Percentiles rank a stretch among this genome's conserved stretches.
Evolutionary conservation across 768 basidiomycete species (phyloP).

Genomic region (Royoungia palumana): DNA sequence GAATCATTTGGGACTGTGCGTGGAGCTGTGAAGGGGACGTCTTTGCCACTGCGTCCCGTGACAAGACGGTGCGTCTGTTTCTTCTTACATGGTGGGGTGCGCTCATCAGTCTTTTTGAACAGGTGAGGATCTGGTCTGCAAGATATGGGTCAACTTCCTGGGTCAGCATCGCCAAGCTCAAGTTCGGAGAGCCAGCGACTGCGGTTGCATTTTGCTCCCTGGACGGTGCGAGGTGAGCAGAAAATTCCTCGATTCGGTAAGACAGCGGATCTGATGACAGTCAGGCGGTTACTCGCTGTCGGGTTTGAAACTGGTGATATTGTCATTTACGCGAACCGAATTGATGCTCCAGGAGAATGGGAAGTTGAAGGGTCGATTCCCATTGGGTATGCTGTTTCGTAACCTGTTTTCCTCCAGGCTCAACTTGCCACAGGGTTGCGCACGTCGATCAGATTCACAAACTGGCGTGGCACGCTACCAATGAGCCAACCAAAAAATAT

Average conservation of each 20-base stretch:
- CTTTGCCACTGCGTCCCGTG: slow-evolving; percentile 92
- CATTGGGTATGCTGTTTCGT: slow-evolving; percentile 43
- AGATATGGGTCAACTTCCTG: slow-evolving; percentile 43
- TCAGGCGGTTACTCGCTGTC: slow-evolving; percentile 64
- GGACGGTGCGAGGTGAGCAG: slow-evolving; percentile 39
- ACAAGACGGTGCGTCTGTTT: slow-evolving; percentile 70
- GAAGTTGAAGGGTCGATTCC: slow-evolving; percentile 42
- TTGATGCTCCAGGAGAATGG: slow-evolving; percentile 42
- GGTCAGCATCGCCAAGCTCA: slow-evolving; percentile 58
- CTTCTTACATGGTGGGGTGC: background rate
- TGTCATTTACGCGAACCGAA: slow-evolving; percentile 49
- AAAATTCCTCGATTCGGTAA: slow-evolving; percentile 7
- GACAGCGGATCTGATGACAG: slow-evolving; percentile 1
- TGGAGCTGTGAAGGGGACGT: slow-evolving; percentile 76
- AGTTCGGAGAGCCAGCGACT: slow-evolving; percentile 73
- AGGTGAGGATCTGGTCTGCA: slow-evolving; percentile 85
- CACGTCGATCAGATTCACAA: slow-evolving; percentile 80
- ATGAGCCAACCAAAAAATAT: slow-evolving; percentile 34
- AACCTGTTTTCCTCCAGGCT: background rate
- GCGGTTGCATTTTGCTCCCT: slow-evolving; percentile 64
- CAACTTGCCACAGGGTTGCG: slow-evolving; percentile 46
- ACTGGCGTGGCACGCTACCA: slow-evolving; percentile 70
- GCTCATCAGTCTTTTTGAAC: background rate
- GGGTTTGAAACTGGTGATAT: slow-evolving; percentile 85
- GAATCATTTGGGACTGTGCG: slow-evolving; percentile 95